phyloP scores from a whole-genome alignment of 2,329 filamentous ascomycete genomes.

The Hypoxylon sp. region DNA sequence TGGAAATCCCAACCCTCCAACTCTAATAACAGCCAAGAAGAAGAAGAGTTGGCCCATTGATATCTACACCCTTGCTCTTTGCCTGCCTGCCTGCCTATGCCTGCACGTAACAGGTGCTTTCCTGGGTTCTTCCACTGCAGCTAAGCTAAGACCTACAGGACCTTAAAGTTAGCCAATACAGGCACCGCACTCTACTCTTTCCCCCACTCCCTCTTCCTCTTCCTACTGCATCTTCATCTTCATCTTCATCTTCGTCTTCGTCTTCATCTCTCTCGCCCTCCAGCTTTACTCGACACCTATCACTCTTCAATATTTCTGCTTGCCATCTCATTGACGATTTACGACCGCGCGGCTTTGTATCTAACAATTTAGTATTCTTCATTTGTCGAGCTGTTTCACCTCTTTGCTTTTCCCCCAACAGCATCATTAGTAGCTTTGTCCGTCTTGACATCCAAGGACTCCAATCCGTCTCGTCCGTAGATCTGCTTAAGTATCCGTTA shows the following conservation, averaged over 20 bases:
- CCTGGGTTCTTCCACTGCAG: conserved; percentile 7
- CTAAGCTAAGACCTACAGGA: conserved; percentile 4
- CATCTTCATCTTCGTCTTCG: conserved; percentile 12
- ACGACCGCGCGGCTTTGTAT: background rate
- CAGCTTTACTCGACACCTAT: conserved; percentile 4
- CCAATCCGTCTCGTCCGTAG: conserved; percentile 11
- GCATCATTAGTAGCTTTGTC: conserved; percentile 11
- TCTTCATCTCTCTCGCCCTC: conserved; percentile 8
- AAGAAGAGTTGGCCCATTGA: conserved; percentile 4
- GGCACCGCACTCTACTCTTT: background rate
- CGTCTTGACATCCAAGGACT: conserved; percentile 15
- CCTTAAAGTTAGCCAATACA: background rate
- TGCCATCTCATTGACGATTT: background rate
- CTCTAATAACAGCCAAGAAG: conserved; percentile 9
- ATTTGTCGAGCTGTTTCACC: conserved; percentile 8
- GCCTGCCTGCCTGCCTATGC: conserved; percentile 18
- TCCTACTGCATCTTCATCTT: conserved; percentile 22
- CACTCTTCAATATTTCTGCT: background rate
- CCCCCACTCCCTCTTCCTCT: conserved; percentile 13
- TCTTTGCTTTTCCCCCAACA: conserved; percentile 8
- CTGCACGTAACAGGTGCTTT: conserved; percentile 10
- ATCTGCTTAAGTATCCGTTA: background rate
- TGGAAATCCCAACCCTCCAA: conserved; percentile 7
- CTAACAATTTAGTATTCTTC: background rate
- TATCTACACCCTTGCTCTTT: conserved; percentile 10